phyloP scores from a whole-genome alignment of 169 alveolate species.

The Fabrea salina region DNA sequence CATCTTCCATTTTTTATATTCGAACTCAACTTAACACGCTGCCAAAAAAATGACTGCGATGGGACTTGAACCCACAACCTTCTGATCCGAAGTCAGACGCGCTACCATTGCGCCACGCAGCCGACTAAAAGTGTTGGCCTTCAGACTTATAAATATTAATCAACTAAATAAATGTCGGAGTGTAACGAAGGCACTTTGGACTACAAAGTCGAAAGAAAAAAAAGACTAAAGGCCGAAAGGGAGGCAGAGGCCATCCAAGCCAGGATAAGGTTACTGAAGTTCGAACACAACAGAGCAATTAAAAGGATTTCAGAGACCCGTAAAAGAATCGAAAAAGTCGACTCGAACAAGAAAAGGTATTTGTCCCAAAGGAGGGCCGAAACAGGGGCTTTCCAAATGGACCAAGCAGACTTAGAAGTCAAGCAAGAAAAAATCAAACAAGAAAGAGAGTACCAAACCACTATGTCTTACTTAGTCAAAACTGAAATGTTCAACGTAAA shows the following conservation, averaged over 20 bases:
- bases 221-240: background rate
- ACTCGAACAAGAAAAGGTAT: background rate
- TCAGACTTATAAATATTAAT: no score
- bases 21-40: no score
- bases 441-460: background rate
- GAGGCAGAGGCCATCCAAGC: background rate
- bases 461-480: no score
- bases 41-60: conserved; percentile 85
- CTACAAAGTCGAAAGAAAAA: no score
- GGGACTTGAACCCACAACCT: conserved; percentile 95
- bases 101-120: conserved; percentile 92
- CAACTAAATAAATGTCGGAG: no score
- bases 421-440: background rate
- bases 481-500: conserved; percentile 5
- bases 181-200: no score
- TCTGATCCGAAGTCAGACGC: conserved; percentile 95
- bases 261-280: background rate
- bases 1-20: conserved; percentile 27
- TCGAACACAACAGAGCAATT: background rate
- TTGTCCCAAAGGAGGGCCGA: background rate
- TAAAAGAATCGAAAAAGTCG: background rate
- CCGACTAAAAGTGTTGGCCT: no score
- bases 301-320: conserved; percentile 17
- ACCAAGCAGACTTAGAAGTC: background rate
- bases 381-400: background rate